These are phyloP conservation scores for Talaromyces sp. DNA, from an alignment of 2,329 filamentous ascomycete species.

Conservation along the genomic window DNA sequence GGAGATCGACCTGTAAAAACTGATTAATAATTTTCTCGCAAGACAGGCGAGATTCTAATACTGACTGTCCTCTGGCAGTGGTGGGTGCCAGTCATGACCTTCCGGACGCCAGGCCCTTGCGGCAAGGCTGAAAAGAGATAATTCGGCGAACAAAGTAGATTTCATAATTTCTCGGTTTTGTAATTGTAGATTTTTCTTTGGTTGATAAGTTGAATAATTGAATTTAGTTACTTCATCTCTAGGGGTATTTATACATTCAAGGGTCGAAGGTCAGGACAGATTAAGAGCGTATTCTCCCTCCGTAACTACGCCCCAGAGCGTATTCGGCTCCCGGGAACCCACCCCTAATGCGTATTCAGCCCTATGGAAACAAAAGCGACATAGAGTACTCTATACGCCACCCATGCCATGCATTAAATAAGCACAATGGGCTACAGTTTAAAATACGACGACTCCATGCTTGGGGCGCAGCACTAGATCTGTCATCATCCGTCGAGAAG, in stretches of 20 bases:
- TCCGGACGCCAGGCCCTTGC: neutral
- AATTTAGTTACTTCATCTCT: neutral
- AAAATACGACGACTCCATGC: neutral
- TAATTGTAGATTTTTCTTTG: neutral
- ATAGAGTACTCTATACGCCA: neutral
- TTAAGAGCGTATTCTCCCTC: neutral
- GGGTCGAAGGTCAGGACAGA: neutral
- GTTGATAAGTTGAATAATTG: neutral
- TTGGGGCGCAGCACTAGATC: neutral
- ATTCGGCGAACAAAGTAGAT: neutral
- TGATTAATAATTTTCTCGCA: neutral
- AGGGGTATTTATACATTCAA: neutral
- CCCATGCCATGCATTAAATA: neutral
- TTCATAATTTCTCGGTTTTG: neutral
- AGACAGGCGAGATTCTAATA: neutral
- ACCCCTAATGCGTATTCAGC: neutral
- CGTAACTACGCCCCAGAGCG: neutral
- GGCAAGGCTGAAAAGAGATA: neutral
- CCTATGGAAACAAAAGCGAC: neutral
- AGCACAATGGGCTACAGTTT: neutral
- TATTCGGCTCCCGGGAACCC: neutral
- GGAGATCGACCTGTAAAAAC: slow-evolving; percentile 14
- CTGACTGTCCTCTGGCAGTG: slow-evolving; percentile 5
- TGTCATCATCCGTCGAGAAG: neutral
- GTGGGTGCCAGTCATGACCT: slow-evolving; percentile 10